Conservation (phyloP, 2,329 filamentous ascomycete species). For the Monosporascus sp. region DNA sequence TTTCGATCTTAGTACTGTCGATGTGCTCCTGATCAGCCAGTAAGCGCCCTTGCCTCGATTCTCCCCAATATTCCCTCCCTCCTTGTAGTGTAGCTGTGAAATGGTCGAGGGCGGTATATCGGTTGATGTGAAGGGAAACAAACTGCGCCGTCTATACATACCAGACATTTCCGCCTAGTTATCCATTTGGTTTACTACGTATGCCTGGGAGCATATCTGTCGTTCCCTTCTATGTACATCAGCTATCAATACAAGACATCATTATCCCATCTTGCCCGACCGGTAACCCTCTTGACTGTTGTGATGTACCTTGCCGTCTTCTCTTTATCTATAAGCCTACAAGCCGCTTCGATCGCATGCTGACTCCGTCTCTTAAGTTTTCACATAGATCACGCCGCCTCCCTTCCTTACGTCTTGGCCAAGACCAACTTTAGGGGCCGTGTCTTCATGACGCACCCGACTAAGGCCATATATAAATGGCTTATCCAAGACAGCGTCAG, state of each 20-base stretch:
- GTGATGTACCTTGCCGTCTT: slow-evolving; percentile 10
- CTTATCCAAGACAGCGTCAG: slow-evolving; percentile 95
- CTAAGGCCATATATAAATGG: slow-evolving; percentile 99
- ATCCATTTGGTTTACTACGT: not conserved
- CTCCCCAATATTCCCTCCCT: slow-evolving; percentile 5
- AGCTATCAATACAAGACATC: slow-evolving; percentile 40
- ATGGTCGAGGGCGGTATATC: slow-evolving; percentile 18
- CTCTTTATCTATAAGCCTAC: slow-evolving; percentile 1
- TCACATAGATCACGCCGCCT: slow-evolving; percentile 96
- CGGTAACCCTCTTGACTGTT: slow-evolving; percentile 21
- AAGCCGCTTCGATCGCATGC: slow-evolving; percentile 3
- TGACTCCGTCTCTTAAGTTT: slow-evolving; percentile 60
- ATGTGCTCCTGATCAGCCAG: slow-evolving; percentile 97
- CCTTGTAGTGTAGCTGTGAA: slow-evolving; percentile 7
- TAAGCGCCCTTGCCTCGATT: slow-evolving; percentile 53
- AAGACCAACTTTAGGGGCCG: slow-evolving; percentile 97
- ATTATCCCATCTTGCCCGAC: slow-evolving; percentile 23
- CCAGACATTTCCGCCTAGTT: not conserved
- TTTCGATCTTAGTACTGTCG: slow-evolving; percentile 94
- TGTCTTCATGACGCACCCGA: slow-evolving; percentile 99
- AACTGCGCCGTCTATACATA: slow-evolving; percentile 4
- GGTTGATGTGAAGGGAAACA: slow-evolving; percentile 12
- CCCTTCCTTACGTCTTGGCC: slow-evolving; percentile 92
- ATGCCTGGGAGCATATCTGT: slow-evolving; percentile 5
- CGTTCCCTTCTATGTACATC: slow-evolving; percentile 22